Percentiles rank a stretch among this genome's conserved stretches.
Conservation (phyloP, 768 basidiomycete genomes). For the Lenzites betulinus region DNA sequence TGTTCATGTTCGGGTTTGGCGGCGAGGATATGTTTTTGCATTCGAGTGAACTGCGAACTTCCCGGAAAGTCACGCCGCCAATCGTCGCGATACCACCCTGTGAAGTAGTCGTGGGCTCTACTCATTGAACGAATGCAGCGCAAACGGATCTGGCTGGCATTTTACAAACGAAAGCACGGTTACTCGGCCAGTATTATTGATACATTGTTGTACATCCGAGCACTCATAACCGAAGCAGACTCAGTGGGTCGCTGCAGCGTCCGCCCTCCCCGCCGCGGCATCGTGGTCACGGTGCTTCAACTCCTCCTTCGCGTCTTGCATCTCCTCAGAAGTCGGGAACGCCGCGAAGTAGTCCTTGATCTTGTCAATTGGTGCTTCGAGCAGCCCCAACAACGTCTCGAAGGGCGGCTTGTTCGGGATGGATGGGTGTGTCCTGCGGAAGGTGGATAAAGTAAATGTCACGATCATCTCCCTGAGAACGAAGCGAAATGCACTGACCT, state of each 20-base stretch:
- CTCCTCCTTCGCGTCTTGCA: slow-evolving; percentile 40
- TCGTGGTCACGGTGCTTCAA: slow-evolving; percentile 32
- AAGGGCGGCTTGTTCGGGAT: slow-evolving; percentile 61
- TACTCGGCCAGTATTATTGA: not conserved
- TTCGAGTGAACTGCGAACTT: too few relatives aligned
- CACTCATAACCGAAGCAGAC: not conserved
- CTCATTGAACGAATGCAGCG: too few relatives aligned
- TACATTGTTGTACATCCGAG: not conserved
- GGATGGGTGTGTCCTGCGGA: slow-evolving; percentile 47
- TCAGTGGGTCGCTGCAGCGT: not conserved
- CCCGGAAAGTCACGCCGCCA: too few relatives aligned
- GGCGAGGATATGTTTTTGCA: too few relatives aligned
- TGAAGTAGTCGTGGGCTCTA: too few relatives aligned
- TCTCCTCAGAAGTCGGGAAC: slow-evolving; percentile 59
- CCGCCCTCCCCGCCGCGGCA: slow-evolving; percentile 25
- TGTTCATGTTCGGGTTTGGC: too few relatives aligned
- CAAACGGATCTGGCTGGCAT: too few relatives aligned
- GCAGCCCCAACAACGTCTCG: slow-evolving; percentile 58
- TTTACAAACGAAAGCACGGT: too few relatives aligned
- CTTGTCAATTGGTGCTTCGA: slow-evolving; percentile 59
- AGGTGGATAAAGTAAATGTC: too few relatives aligned
- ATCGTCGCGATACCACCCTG: too few relatives aligned
- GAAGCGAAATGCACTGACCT: slow-evolving; percentile 38
- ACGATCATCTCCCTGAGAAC: too few relatives aligned
- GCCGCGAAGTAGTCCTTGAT: slow-evolving; percentile 55